Evolutionary conservation across 108 stramenopile species (phyloP).

Genomic region (Pseudonitzschia multiseries): DNA sequence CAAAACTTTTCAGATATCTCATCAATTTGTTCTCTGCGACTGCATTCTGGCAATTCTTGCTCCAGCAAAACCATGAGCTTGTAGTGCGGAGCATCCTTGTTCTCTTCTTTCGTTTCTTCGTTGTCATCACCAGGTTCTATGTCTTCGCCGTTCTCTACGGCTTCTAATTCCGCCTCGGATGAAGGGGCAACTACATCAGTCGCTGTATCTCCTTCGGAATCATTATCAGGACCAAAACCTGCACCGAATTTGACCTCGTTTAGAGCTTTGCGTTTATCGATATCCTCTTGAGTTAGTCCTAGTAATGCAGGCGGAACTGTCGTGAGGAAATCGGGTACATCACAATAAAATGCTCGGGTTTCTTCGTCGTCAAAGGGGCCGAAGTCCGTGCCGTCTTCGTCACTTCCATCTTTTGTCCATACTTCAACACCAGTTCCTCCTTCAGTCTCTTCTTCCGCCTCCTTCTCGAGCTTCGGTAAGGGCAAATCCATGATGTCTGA

Average conservation of each 20-base stretch:
- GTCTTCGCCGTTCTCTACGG: constrained; percentile 43
- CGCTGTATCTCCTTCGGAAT: constrained; percentile 30
- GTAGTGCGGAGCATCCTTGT: constrained; percentile 84
- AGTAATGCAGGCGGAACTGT: constrained; percentile 88
- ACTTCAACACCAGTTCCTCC: constrained; percentile 65
- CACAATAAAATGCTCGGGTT: constrained; percentile 90
- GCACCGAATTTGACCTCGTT: constrained; percentile 66
- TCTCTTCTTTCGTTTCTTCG: constrained; percentile 47
- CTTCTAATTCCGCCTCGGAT: constrained; percentile 51
- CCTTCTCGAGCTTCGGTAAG: constrained; percentile 63
- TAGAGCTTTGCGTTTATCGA: constrained; percentile 70
- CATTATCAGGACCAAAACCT: constrained; percentile 38
- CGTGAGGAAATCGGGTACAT: constrained; percentile 89
- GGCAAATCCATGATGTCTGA: constrained; percentile 75
- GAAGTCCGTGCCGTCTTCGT: constrained; percentile 61
- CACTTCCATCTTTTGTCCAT: constrained; percentile 75
- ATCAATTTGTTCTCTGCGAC: constrained; percentile 84
- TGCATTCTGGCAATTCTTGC: constrained; percentile 90
- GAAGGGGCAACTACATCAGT: constrained; percentile 38
- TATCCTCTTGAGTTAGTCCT: constrained; percentile 72
- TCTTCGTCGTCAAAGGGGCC: constrained; percentile 94
- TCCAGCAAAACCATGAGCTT: constrained; percentile 85
- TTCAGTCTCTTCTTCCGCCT: constrained; percentile 65
- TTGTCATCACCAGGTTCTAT: constrained; percentile 33
- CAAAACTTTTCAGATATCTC: constrained; percentile 87